These are phyloP conservation scores for Meredithiella fracta DNA, from an alignment of 2,329 filamentous ascomycete species.

Conservation along the genomic window DNA sequence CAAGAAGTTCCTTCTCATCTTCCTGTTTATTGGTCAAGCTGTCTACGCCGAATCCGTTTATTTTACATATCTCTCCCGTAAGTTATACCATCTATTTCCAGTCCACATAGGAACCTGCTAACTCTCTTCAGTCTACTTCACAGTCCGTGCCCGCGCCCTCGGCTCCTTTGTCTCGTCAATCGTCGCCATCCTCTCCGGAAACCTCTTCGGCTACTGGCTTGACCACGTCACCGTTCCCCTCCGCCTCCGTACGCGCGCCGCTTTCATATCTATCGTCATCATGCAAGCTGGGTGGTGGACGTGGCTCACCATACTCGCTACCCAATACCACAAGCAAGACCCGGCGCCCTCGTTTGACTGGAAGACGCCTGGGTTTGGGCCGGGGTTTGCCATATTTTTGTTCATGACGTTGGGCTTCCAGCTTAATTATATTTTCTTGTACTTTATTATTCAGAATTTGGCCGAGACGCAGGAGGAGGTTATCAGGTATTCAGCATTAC, in stretches of 20 bases:
- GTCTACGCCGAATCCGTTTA: conserved; percentile 58
- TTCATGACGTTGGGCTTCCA: conserved; percentile 54
- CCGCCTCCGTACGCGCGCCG: conserved; percentile 34
- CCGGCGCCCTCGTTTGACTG: conserved; percentile 50
- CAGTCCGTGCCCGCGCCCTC: conserved; percentile 49
- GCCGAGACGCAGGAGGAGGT: conserved; percentile 45
- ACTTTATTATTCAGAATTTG: conserved; percentile 54
- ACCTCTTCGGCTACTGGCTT: conserved; percentile 47
- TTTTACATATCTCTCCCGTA: conserved; percentile 46
- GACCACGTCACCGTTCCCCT: conserved; percentile 40
- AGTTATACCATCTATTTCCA: conserved; percentile 15
- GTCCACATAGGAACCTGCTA: not conserved
- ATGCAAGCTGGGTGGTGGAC: conserved; percentile 56
- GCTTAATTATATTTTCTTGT: conserved; percentile 58
- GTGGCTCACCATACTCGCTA: conserved; percentile 51
- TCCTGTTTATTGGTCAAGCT: conserved; percentile 53
- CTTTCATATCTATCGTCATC: conserved; percentile 37
- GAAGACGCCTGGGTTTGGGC: conserved; percentile 44
- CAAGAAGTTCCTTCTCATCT: conserved; percentile 44
- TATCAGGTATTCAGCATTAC: conserved; percentile 48
- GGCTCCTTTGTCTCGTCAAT: conserved; percentile 56
- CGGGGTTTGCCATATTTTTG: conserved; percentile 49
- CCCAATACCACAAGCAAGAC: conserved; percentile 32
- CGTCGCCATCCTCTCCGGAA: conserved; percentile 47
- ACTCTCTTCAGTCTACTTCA: conserved; percentile 41